A percentile compares a stretch with the other conserved stretches of the same genome.
Conservation (phyloP, 768 basidiomycete species). For the Daedalea quercina region DNA sequence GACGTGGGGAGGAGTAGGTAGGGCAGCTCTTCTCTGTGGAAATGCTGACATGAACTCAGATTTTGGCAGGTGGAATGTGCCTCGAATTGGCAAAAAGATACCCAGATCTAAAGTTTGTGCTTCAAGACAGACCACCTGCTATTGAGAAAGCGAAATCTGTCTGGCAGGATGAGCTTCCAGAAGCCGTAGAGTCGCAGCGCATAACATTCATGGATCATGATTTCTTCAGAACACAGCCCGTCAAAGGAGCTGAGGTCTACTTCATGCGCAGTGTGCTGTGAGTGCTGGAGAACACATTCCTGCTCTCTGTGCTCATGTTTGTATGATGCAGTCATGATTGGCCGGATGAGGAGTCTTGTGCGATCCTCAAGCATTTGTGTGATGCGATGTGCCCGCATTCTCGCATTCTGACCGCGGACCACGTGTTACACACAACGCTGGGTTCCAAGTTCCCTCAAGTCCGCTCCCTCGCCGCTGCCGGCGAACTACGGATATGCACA, state of each 20-base stretch:
- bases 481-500: conserved; percentile 9
- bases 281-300: not conserved
- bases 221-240: conserved; percentile 10
- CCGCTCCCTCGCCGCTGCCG: conserved; percentile 6
- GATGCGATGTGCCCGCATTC: conserved; percentile 2
- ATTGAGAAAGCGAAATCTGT: conserved; percentile 7
- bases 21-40: not conserved
- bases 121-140: conserved; percentile 14
- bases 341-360: conserved; percentile 6
- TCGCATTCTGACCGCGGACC: conserved; percentile 6
- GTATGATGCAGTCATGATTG: conserved; percentile 6
- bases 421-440: not conserved
- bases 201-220: conserved; percentile 6
- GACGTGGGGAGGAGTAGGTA: conserved; percentile 13
- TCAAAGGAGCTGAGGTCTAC: conserved; percentile 10
- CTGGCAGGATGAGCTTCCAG: conserved; percentile 5
- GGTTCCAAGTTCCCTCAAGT: not conserved
- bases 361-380: conserved; percentile 3
- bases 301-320: not conserved
- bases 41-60: not conserved
- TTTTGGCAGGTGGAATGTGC: conserved; percentile 5
- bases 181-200: not conserved
- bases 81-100: conserved; percentile 11
- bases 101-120: conserved; percentile 10
- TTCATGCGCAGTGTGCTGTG: conserved; percentile 7